These are phyloP conservation scores for Chernovozyma aurita DNA, from an alignment of 1,139 yeast species.

Conservation along the genomic window DNA sequence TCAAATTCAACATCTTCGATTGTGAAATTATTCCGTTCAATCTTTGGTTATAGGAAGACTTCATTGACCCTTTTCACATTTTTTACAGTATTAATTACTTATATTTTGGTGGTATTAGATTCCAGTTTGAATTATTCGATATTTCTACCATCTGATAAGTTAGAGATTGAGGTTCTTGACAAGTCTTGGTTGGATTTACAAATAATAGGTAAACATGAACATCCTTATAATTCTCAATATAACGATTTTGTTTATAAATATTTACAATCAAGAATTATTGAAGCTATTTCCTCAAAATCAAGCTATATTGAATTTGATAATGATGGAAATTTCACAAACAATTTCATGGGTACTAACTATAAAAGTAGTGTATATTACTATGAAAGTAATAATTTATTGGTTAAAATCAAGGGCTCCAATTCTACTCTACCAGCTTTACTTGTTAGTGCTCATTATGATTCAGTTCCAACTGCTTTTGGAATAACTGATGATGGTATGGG, in stretches of 20 bases:
- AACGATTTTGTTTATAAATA: constrained; percentile 76
- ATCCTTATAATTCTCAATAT: constrained; percentile 73
- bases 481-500: constrained; percentile 95
- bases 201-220: constrained; percentile 57
- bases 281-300: constrained; percentile 21
- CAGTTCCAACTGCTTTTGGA: constrained; percentile 84
- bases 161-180: constrained; percentile 37
- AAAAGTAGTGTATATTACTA: constrained; percentile 53
- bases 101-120: constrained; percentile 24
- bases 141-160: constrained; percentile 31
- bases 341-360: constrained; percentile 35
- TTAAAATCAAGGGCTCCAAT: constrained; percentile 62
- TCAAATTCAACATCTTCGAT: background rate
- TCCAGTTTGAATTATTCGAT: constrained; percentile 36
- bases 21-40: constrained; percentile 19
- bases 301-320: constrained; percentile 48
- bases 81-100: constrained; percentile 33
- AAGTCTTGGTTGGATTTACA: constrained; percentile 69
- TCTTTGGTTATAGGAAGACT: constrained; percentile 60
- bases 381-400: constrained; percentile 77
- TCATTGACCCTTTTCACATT: constrained; percentile 49
- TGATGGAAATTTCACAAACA: constrained; percentile 40
- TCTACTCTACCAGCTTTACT: constrained; percentile 59
- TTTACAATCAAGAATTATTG: constrained; percentile 41
- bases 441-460: constrained; percentile 83